These are phyloP conservation scores for Metschnikowia kofuensis DNA, from an alignment of 805 yeast species.

Conservation along the genomic window DNA sequence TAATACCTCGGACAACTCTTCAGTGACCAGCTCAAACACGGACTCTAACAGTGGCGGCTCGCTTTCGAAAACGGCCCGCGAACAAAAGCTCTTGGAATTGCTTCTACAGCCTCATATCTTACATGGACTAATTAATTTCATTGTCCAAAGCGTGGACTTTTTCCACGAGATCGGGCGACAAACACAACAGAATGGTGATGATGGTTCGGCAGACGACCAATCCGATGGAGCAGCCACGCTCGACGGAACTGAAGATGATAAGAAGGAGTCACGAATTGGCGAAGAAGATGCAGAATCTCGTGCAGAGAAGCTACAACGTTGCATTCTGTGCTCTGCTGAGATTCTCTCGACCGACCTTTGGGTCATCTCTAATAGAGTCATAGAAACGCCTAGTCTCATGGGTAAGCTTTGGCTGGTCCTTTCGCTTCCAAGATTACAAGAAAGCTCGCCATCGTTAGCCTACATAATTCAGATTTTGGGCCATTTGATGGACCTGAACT, in stretches of 20 bases:
- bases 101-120: conserved; percentile 76
- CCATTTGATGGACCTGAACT: conserved; percentile 66
- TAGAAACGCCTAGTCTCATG: conserved; percentile 41
- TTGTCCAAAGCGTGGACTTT: conserved; percentile 50
- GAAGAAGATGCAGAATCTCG: conserved; percentile 21
- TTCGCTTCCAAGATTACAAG: conserved; percentile 28
- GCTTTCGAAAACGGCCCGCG: conserved; percentile 33
- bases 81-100: conserved; percentile 66
- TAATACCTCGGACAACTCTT: conserved; percentile 25
- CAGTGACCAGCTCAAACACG: conserved; percentile 34
- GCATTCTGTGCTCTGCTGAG: conserved; percentile 40
- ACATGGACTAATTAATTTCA: conserved; percentile 62
- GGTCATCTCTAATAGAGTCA: conserved; percentile 41
- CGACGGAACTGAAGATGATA: conserved; percentile 7
- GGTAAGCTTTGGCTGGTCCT: conserved; percentile 41
- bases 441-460: conserved; percentile 38
- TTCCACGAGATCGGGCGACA: conserved; percentile 28
- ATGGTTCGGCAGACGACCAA: conserved; percentile 11
- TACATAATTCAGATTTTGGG: conserved; percentile 66
- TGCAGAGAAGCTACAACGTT: conserved; percentile 34
- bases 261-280: conserved; percentile 1
- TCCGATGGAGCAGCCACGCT: conserved; percentile 9
- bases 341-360: conserved; percentile 40
- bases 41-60: conserved; percentile 21
- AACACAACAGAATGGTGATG: conserved; percentile 19